These are phyloP conservation scores for Delitschia confertaspora DNA, from an alignment of 495 filamentous ascomycete species.

Conservation along the genomic window DNA sequence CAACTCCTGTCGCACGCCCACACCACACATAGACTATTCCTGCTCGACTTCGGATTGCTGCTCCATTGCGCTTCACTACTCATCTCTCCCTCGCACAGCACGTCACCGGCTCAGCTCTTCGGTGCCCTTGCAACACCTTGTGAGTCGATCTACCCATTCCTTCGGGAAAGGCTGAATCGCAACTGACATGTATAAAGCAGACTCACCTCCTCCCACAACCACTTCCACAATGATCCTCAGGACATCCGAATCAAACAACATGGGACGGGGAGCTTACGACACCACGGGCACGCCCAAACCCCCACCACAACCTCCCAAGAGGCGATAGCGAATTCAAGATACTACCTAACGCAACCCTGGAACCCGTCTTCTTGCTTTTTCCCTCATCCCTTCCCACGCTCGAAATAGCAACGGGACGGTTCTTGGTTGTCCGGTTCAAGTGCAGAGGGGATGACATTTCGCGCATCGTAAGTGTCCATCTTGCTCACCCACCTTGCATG, in stretches of 20 bases:
- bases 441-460: conserved; percentile 22
- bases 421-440: conserved; percentile 9
- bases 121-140: background rate
- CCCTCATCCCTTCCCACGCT: conserved; percentile 1
- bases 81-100: background rate
- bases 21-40: background rate
- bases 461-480: conserved; percentile 24
- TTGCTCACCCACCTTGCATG: conserved; percentile 18
- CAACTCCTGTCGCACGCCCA: conserved; percentile 7
- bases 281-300: conserved; percentile 32
- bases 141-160: conserved; percentile 13
- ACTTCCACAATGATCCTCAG: conserved; percentile 27
- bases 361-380: conserved; percentile 10
- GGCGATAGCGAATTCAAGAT: conserved; percentile 17
- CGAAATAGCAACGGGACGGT: background rate
- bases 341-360: conserved; percentile 3
- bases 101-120: conserved; percentile 9
- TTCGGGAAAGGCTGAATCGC: background rate
- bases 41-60: conserved; percentile 2
- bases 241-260: conserved; percentile 25
- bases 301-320: conserved; percentile 28
- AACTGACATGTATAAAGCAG: conserved; percentile 24
- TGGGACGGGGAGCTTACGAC: conserved; percentile 34
- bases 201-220: background rate
- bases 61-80: conserved; percentile 3